Evolutionary conservation across 2,329 filamentous ascomycete species (phyloP), one percentile per base, ranked within the genome.

Genomic region (Tolypocladium cylindrosporum): DNA sequence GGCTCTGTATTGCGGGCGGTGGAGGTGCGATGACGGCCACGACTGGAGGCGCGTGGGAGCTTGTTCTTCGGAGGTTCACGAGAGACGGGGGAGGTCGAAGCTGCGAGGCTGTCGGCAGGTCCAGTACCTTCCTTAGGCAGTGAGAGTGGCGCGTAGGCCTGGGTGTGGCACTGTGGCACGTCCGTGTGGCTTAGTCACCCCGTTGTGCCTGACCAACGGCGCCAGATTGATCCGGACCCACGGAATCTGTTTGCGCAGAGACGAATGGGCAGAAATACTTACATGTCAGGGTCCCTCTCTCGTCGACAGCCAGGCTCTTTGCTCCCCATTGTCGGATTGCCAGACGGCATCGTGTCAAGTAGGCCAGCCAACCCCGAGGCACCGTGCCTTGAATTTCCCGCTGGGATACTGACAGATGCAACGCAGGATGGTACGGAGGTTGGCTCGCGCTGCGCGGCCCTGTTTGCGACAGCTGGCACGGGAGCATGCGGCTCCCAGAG

Each of bases 91-190:
- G 48, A 27, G 48, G 48, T 42, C 42, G 37, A 53, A 56, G 58
- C 58, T 57, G 43, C 37, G n/a, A 45, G 45, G 54, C 34, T 58
- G 51, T 41, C 42, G 41, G 41, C 50, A 50, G 45, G 37, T 41
- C 48, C 48, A 52, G 31, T 21, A 31, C 16, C 31, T 52, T 21
- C 55, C 45, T 50, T 56, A 66, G 64, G 64, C 64, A 66, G 63
- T 60, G 59, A 62, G 61, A 56, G 51, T 62, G 62, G 61, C 59
- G 62, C 60, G 63, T 62, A 65, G 62, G 61, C 54, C 16, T 14
- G 24, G 51, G 4, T 19, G 36, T 54, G n/a, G 21, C 19, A 48
- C 24, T 51, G 48, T 36, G 9, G 31, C 48, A 51, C 27, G 31
- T 36, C 21, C 21, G 48, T 14, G 27, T 34, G 19, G 48, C 48